Evolutionary conservation across 1,284 basidiomycete genomes (phyloP).

Genomic region (Pascua sp.): DNA sequence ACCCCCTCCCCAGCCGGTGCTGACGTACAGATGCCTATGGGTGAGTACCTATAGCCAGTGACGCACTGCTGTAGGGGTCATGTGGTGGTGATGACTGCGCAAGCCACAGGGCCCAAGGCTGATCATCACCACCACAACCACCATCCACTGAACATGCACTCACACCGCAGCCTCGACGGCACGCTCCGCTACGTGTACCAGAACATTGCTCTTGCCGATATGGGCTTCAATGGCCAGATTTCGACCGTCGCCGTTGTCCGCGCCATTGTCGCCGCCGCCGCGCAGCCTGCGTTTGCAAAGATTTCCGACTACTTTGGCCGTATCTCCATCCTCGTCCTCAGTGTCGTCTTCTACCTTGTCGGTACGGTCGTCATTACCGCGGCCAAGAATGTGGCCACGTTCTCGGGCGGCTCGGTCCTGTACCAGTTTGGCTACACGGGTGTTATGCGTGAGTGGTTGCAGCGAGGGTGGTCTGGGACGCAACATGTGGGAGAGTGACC

Average conservation of each 20-base stretch:
- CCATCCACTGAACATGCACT: not conserved
- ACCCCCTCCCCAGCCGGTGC: too few relatives aligned
- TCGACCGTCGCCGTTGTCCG: slow-evolving; percentile 45
- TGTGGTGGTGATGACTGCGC: too few relatives aligned
- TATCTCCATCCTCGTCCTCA: slow-evolving; percentile 41
- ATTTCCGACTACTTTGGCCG: slow-evolving; percentile 50
- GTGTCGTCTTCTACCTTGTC: slow-evolving; percentile 45
- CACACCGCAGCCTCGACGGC: slow-evolving; percentile 40
- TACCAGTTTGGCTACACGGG: slow-evolving; percentile 44
- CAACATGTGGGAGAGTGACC: too few relatives aligned
- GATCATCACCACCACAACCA: too few relatives aligned
- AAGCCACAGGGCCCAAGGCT: too few relatives aligned
- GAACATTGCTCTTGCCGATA: slow-evolving; percentile 18
- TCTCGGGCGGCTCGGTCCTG: slow-evolving; percentile 45
- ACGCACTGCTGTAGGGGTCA: too few relatives aligned
- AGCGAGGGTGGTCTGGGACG: too few relatives aligned
- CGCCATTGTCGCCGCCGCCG: slow-evolving; percentile 35
- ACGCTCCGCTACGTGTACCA: slow-evolving; percentile 39
- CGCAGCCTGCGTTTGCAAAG: slow-evolving; percentile 42
- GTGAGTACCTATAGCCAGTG: too few relatives aligned
- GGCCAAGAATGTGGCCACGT: slow-evolving; percentile 35
- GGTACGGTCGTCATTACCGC: slow-evolving; percentile 48
- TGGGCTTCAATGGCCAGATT: slow-evolving; percentile 27
- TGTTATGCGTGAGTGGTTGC: slow-evolving; percentile 20
- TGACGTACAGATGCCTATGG: too few relatives aligned